Percentiles rank a stretch among this genome's conserved stretches.
These are phyloP conservation scores for Eucalyptus lansdowneana DNA, from an alignment of 345 rosid species.

Conservation along the genomic window DNA sequence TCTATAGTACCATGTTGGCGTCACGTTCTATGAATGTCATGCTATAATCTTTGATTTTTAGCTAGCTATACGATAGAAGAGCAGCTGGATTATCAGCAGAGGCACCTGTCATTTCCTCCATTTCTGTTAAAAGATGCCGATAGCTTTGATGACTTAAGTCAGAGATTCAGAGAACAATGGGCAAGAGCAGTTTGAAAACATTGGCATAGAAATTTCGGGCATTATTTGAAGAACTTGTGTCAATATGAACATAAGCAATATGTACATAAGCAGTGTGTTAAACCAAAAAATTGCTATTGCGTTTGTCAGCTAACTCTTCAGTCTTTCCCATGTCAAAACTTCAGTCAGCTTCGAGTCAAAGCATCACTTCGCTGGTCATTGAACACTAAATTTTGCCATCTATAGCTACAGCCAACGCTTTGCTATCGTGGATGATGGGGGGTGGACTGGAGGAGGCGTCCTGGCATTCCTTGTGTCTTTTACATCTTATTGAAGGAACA, in stretches of 20 bases:
- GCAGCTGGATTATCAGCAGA: background rate
- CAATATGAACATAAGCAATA: background rate
- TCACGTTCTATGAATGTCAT: background rate
- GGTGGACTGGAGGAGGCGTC: conserved; percentile 68
- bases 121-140: background rate
- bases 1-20: background rate
- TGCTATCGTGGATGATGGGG: conserved; percentile 15
- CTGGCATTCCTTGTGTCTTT: conserved; percentile 44
- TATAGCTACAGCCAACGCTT: conserved; percentile 30
- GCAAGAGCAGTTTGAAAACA: background rate
- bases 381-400: background rate
- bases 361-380: conserved; percentile 5
- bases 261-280: background rate
- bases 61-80: background rate
- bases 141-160: background rate
- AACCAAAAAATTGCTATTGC: background rate
- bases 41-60: background rate
- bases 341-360: conserved; percentile 29
- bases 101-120: background rate
- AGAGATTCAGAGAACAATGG: background rate
- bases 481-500: background rate
- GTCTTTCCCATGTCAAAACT: background rate
- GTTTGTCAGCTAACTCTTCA: background rate
- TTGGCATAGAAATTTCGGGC: background rate
- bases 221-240: background rate